Conservation (phyloP, 208 protist species). For the Leishmania amazonensis region DNA sequence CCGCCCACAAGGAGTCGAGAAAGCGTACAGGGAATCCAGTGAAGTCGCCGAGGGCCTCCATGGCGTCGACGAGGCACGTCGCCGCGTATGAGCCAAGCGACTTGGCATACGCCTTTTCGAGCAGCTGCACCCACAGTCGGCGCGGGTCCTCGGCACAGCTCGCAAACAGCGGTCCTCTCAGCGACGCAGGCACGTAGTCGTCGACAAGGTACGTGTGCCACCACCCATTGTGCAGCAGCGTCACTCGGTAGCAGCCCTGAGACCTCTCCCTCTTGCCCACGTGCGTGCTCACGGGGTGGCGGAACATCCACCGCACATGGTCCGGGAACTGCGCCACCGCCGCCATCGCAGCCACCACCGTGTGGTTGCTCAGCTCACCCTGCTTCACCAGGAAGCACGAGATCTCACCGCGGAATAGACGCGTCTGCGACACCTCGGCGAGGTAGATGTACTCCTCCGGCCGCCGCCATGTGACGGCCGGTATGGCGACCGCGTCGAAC, state of each 20-base stretch:
- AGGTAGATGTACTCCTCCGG: slow-evolving; percentile 51
- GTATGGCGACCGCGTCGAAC: slow-evolving; percentile 33
- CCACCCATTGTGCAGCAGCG: slow-evolving; percentile 77
- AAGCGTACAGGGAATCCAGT: slow-evolving; percentile 59
- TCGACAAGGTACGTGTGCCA: slow-evolving; percentile 76
- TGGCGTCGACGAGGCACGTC: slow-evolving; percentile 57
- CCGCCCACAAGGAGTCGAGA: slow-evolving; percentile 31
- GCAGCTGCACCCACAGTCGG: slow-evolving; percentile 81
- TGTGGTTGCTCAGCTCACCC: slow-evolving; percentile 67
- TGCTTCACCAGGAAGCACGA: slow-evolving; percentile 58
- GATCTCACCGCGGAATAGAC: slow-evolving; percentile 56
- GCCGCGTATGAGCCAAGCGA: slow-evolving; percentile 78
- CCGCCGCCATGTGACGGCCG: slow-evolving; percentile 44
- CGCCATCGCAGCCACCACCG: slow-evolving; percentile 69
- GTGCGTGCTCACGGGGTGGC: slow-evolving; percentile 50
- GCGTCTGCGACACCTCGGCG: slow-evolving; percentile 33
- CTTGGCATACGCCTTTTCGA: slow-evolving; percentile 93
- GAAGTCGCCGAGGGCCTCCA: slow-evolving; percentile 63
- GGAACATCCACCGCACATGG: slow-evolving; percentile 55
- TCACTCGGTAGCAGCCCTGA: slow-evolving; percentile 68
- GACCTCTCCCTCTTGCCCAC: slow-evolving; percentile 46
- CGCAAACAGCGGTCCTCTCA: slow-evolving; percentile 45
- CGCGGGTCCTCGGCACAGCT: slow-evolving; percentile 52
- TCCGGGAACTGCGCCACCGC: slow-evolving; percentile 53
- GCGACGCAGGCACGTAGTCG: slow-evolving; percentile 71